Conservation (phyloP, 257 asterid species). For the Solanum rostratum region DNA sequence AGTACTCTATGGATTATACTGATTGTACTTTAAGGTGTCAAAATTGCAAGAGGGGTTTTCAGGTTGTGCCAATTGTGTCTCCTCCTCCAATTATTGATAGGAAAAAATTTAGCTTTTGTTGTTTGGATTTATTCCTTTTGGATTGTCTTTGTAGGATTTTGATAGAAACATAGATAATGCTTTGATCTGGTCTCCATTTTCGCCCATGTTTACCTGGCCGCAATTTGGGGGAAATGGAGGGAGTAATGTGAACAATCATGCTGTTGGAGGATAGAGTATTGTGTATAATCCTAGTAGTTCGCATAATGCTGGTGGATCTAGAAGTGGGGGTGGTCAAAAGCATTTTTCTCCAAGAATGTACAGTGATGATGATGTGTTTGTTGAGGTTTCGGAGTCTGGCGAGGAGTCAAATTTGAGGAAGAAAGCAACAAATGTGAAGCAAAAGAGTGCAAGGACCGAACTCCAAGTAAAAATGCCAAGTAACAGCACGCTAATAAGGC, state of each 20-base stretch:
- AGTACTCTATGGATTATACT: constrained; percentile 48
- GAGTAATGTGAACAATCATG: not conserved
- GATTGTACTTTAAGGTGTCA: constrained; percentile 67
- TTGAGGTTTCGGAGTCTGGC: constrained; percentile 47
- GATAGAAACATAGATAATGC: constrained; percentile 15
- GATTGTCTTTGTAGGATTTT: constrained; percentile 29
- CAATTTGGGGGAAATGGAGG: not conserved
- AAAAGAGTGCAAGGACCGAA: not conserved
- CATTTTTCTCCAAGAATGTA: no score
- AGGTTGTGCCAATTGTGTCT: constrained; percentile 46
- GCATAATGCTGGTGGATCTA: not conserved
- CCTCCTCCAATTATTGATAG: constrained; percentile 63
- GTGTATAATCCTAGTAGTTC: no score
- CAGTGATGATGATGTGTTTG: constrained; percentile 8
- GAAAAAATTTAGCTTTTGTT: constrained; percentile 43
- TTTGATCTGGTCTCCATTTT: constrained; percentile 68
- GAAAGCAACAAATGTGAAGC: constrained; percentile 7
- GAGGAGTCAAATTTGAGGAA: constrained; percentile 44
- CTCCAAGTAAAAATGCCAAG: constrained; percentile 28
- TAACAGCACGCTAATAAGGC: constrained; percentile 14
- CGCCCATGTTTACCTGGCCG: constrained; percentile 51
- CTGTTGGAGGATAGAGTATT: not conserved
- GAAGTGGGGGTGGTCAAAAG: no score
- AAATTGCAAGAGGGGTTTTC: constrained; percentile 65
- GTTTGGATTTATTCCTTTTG: constrained; percentile 64